These are phyloP conservation scores for Rhodotorula sp. DNA, from an alignment of 1,284 basidiomycete genomes.

Conservation along the genomic window DNA sequence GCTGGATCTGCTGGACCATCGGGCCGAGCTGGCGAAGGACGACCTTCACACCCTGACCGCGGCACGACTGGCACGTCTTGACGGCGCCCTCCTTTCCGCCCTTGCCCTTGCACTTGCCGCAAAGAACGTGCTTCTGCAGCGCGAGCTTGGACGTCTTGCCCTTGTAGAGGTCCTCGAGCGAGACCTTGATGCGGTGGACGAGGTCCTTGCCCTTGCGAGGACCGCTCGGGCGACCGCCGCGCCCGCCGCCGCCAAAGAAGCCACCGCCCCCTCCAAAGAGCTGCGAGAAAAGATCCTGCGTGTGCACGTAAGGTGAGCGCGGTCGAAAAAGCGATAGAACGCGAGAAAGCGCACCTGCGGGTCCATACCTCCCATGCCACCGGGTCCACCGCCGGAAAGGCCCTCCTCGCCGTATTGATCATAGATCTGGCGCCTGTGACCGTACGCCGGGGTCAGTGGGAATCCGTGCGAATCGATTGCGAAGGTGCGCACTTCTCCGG, in stretches of 20 bases:
- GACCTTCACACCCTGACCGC: conserved; percentile 88
- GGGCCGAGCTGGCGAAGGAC: conserved; percentile 95
- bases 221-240: conserved; percentile 66
- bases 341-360: conserved; percentile 57
- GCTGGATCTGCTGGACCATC: conserved; percentile 99
- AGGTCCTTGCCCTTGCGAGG: conserved; percentile 98
- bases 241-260: conserved; percentile 61
- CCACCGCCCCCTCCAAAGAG: conserved; percentile 70
- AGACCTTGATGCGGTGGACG: conserved; percentile 92
- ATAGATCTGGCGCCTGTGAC: conserved; percentile 58
- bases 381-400: conserved; percentile 81
- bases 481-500: conserved; percentile 35
- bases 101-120: conserved; percentile 88
- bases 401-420: conserved; percentile 94
- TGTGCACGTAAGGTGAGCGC: not conserved
- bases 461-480: not conserved
- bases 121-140: conserved; percentile 92
- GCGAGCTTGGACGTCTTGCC: conserved; percentile 98
- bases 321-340: no score
- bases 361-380: conserved; percentile 77
- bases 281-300: conserved; percentile 89
- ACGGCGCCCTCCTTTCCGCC: conserved; percentile 98
- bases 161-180: conserved; percentile 96
- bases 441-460: not conserved
- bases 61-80: conserved; percentile 74